These are phyloP conservation scores for Boechera retrofracta DNA, from an alignment of 345 rosid genomes.

Conservation along the genomic window DNA sequence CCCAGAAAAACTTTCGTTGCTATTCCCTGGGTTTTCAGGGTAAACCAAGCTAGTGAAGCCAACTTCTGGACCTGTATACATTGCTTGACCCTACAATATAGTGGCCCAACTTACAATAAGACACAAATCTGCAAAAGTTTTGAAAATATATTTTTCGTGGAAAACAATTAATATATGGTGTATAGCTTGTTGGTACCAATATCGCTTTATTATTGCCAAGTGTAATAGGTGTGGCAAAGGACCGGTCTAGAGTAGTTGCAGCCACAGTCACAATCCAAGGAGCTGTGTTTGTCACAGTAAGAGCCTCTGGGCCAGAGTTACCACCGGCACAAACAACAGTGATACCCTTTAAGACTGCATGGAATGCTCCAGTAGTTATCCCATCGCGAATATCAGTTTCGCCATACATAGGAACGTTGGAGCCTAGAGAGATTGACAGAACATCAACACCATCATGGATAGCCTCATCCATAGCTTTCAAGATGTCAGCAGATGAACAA, in stretches of 20 bases:
- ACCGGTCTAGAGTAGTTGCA: constrained; percentile 7
- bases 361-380: constrained; percentile 53
- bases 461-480: constrained; percentile 60
- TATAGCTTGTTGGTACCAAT: neutral
- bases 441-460: constrained; percentile 62
- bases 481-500: constrained; percentile 50
- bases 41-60: constrained; percentile 6
- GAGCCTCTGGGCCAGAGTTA: neutral
- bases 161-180: neutral
- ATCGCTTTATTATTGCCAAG: neutral
- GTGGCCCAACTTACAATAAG: neutral
- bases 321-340: constrained; percentile 4
- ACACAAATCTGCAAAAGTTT: neutral
- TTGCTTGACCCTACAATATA: constrained; percentile 5
- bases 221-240: neutral
- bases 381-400: constrained; percentile 50
- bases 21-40: neutral
- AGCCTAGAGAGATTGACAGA: constrained; percentile 53
- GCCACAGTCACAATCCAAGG: constrained; percentile 2
- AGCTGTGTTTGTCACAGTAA: neutral
- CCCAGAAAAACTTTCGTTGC: constrained; percentile 13
- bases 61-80: constrained; percentile 1
- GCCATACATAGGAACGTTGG: constrained; percentile 34
- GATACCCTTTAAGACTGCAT: constrained; percentile 31
- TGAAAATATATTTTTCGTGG: neutral